Evolutionary conservation across 148 eudicot species (phyloP).

Genomic region (Chenopodium quinoa): DNA sequence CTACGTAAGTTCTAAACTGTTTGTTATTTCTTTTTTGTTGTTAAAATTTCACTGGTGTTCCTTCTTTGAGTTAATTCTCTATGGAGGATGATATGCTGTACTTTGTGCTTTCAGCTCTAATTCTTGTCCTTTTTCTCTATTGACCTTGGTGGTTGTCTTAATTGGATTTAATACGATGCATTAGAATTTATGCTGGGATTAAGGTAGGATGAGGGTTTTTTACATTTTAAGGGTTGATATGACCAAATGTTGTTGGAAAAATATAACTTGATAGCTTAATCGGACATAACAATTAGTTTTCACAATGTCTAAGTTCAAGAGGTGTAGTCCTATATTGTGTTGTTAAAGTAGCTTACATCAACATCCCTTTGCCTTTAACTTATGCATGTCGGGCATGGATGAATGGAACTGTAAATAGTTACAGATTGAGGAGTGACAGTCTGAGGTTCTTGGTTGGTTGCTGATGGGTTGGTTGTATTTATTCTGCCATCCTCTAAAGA

Average conservation of each 20-base stretch:
- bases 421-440: neutral
- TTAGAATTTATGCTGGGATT: neutral
- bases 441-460: neutral
- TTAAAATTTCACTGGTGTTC: neutral
- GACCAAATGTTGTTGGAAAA: neutral
- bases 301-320: neutral
- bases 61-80: neutral
- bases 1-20: constrained; percentile 55
- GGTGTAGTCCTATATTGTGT: neutral
- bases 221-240: neutral
- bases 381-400: neutral
- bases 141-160: neutral
- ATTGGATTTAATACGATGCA: too few relatives aligned
- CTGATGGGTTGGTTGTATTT: neutral
- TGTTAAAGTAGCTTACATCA: neutral
- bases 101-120: neutral
- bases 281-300: neutral
- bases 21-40: neutral
- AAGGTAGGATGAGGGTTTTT: neutral
- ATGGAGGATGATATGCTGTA: neutral
- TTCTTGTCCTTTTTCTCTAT: neutral
- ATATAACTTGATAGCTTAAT: neutral
- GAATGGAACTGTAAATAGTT: neutral
- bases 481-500: neutral
- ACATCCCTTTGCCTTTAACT: neutral